Conservation (phyloP, 345 rosid genomes). For the Sapria himalayana region DNA sequence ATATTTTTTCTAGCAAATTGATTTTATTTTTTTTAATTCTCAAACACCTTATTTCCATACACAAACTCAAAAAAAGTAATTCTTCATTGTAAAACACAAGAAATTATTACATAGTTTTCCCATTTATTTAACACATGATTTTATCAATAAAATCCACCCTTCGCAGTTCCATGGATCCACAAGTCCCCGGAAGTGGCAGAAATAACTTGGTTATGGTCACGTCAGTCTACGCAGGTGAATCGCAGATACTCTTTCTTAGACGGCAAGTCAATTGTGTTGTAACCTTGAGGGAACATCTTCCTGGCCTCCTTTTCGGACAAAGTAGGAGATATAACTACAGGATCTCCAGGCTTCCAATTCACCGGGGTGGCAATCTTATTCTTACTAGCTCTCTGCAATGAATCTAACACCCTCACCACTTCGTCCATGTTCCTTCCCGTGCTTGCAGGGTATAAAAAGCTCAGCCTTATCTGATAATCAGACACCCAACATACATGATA, state of each 20-base stretch:
- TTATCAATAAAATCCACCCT: too few relatives aligned
- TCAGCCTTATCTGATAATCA: constrained; percentile 60
- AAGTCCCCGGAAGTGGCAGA: too few relatives aligned
- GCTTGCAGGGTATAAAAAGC: constrained; percentile 52
- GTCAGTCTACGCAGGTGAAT: too few relatives aligned
- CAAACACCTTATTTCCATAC: too few relatives aligned
- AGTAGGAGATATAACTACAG: constrained; percentile 38
- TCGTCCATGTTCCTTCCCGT: constrained; percentile 68
- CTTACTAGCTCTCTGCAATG: constrained; percentile 26
- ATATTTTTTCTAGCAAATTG: too few relatives aligned
- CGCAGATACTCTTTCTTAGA: constrained; percentile 47
- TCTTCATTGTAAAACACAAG: too few relatives aligned
- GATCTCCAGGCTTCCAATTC: constrained; percentile 63
- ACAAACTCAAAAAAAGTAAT: too few relatives aligned
- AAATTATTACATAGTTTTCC: too few relatives aligned
- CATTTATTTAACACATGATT: too few relatives aligned
- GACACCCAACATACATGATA: neutral
- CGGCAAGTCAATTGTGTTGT: constrained; percentile 35
- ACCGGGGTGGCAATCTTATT: constrained; percentile 55
- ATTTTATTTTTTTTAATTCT: too few relatives aligned
- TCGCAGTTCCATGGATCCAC: too few relatives aligned
- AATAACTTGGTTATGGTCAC: too few relatives aligned
- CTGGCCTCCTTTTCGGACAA: constrained; percentile 41
- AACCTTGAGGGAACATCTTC: constrained; percentile 43
- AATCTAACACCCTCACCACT: constrained; percentile 54